Base-by-base conservation (phyloP, 805 yeast genomes). In the Ogataea minuta region DNA sequence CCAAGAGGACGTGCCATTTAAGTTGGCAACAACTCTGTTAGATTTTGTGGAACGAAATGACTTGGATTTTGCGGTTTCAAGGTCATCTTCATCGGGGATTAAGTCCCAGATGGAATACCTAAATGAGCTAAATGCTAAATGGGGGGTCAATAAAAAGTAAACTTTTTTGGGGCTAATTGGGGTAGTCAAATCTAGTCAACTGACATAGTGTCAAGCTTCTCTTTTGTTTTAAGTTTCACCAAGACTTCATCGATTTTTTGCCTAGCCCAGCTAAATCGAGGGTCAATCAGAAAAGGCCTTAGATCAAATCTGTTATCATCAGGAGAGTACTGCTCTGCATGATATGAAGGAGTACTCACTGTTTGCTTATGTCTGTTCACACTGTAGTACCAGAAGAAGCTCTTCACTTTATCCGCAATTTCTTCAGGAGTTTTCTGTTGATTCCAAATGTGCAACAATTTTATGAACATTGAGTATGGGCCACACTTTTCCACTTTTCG, bases 291-390 rank as follows among this genome's bases (percentile, higher is more conserved):
- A 62, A 93, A 89, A n/a, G 99, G 99, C 51, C 99, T 74, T 56
- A 95, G 69, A 60, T 93, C 99, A 62, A 85, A 93, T 54, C 99
- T 74, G 60, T 93, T 93, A 63, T 93, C 99, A 62, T 93, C 99
- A 1, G 99, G 97, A 2, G 98, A 90, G 59, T 93, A 93, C 56
- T 87, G 95, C 61, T 93, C 99, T 0, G 99, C 99, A 55, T 93
- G 99, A 57, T 93, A 93, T 25, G 95, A 77, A 10, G 99, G 99
- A 0, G 99, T 93, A 60, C 90, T 73, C n/a, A 91, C 90, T 1
- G 99, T 93, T 80, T 87, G 93, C 65, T 93, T 93, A 64, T 93
- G 99, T 55, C 99, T 79, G 63, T 93, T 93, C 41, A 93, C 77
- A 4, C 97, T 96, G 63, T 93, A 95, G 59, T 77, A 93, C 70